Evolutionary conservation across 495 filamentous ascomycete genomes (phyloP).

Genomic region (Bryoglossum gracile): DNA sequence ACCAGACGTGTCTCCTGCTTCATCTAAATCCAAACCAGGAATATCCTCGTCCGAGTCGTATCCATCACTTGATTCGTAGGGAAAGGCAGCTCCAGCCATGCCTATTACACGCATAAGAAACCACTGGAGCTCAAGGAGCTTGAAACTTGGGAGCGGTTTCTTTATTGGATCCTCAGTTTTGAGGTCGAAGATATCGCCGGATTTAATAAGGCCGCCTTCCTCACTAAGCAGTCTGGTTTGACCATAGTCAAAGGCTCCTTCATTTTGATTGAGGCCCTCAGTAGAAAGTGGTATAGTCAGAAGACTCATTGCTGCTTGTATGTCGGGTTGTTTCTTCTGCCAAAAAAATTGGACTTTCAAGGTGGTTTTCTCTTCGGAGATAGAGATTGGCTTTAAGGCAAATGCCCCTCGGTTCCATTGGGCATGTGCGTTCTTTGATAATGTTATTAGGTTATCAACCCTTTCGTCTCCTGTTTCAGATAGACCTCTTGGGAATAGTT

Average conservation of each 20-base stretch:
- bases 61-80: too few species aligned
- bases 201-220: conserved; percentile 5
- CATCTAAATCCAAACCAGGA: too few species aligned
- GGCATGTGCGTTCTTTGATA: background rate
- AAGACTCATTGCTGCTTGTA: conserved; percentile 12
- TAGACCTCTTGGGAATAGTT: conserved; percentile 18
- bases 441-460: conserved; percentile 9
- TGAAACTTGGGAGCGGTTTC: conserved; percentile 16
- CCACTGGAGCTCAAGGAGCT: conserved; percentile 20
- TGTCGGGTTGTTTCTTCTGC: conserved; percentile 11
- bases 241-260: background rate
- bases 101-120: conserved; percentile 11
- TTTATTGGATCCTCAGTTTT: conserved; percentile 14
- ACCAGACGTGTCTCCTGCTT: background rate
- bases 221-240: background rate
- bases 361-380: conserved; percentile 14
- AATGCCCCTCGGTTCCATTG: conserved; percentile 16
- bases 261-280: conserved; percentile 2
- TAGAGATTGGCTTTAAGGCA: conserved; percentile 19
- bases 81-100: conserved; percentile 16
- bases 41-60: conserved; percentile 2
- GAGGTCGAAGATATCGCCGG: conserved; percentile 13
- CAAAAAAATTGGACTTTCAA: conserved; percentile 22
- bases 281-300: conserved; percentile 12
- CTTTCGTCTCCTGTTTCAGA: background rate